These are phyloP conservation scores for Panaeolus papilionaceus DNA, from an alignment of 768 basidiomycete genomes.

Conservation along the genomic window DNA sequence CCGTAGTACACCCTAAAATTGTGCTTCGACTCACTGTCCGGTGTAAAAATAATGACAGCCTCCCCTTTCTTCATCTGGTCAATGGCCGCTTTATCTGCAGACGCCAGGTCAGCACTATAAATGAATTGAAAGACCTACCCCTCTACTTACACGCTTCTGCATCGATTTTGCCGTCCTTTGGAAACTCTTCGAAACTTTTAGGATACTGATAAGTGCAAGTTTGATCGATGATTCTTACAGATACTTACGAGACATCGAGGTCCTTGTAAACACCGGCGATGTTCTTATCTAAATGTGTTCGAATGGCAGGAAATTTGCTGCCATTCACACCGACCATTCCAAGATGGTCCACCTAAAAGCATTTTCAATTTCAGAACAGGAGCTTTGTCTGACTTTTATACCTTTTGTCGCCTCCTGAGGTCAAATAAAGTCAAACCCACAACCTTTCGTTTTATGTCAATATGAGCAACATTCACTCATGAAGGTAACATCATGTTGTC, in stretches of 20 bases:
- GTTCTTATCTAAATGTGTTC: slow-evolving; percentile 80
- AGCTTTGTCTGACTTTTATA: slow-evolving; percentile 20
- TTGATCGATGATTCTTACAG: background rate
- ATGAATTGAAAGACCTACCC: background rate
- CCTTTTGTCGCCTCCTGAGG: slow-evolving; percentile 85
- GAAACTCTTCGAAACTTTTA: slow-evolving; percentile 78
- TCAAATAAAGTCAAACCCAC: slow-evolving; percentile 92
- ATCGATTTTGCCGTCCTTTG: slow-evolving; percentile 70
- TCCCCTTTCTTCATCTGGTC: slow-evolving; percentile 79
- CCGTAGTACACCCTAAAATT: background rate
- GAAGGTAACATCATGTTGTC: slow-evolving; percentile 24
- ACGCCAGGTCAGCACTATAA: slow-evolving; percentile 1
- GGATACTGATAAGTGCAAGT: background rate
- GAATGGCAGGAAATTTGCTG: slow-evolving; percentile 86
- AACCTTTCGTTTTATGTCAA: slow-evolving; percentile 54
- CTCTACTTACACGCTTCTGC: slow-evolving; percentile 78
- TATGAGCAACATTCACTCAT: slow-evolving; percentile 19
- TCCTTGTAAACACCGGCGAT: slow-evolving; percentile 87
- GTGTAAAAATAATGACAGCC: slow-evolving; percentile 93
- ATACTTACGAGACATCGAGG: slow-evolving; percentile 78
- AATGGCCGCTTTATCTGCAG: slow-evolving; percentile 84
- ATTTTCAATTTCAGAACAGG: slow-evolving; percentile 25
- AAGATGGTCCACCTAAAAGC: slow-evolving; percentile 65
- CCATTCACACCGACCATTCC: slow-evolving; percentile 93
- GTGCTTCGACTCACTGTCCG: slow-evolving; percentile 66